Conservation (phyloP, 2,329 filamentous ascomycete genomes). For the Aspergillus sp. region DNA sequence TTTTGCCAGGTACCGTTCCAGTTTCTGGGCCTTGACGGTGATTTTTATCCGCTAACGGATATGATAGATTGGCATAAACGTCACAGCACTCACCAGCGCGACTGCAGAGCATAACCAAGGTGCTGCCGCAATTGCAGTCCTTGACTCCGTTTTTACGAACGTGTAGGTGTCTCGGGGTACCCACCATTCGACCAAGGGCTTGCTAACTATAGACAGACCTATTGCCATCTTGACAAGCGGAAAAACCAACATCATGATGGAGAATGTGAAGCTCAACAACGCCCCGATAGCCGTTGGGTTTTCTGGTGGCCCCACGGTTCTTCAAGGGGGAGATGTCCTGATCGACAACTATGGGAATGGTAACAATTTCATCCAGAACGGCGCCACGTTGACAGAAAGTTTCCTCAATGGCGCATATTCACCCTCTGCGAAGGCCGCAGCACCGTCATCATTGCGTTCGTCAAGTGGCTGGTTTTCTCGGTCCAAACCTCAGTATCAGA, state of each 20-base stretch:
- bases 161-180: neutral
- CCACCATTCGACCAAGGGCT: neutral
- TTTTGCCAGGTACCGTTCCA: neutral
- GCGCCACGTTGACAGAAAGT: neutral
- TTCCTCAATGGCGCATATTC: neutral
- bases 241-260: constrained; percentile 1
- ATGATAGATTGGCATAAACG: neutral
- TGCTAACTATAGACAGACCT: neutral
- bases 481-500: constrained; percentile 41
- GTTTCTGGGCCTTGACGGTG: neutral
- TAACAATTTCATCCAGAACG: neutral
- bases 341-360: neutral
- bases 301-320: neutral
- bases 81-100: neutral
- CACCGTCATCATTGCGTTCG: neutral
- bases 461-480: neutral
- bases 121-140: neutral
- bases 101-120: neutral
- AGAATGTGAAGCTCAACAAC: neutral
- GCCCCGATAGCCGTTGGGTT: neutral
- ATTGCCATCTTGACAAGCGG: neutral
- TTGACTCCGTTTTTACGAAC: neutral
- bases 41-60: neutral
- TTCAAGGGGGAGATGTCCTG: neutral
- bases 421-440: neutral